Evolutionary conservation across 352 stramenopile species (phyloP).

Genomic region (Phytophthora fragariae): DNA sequence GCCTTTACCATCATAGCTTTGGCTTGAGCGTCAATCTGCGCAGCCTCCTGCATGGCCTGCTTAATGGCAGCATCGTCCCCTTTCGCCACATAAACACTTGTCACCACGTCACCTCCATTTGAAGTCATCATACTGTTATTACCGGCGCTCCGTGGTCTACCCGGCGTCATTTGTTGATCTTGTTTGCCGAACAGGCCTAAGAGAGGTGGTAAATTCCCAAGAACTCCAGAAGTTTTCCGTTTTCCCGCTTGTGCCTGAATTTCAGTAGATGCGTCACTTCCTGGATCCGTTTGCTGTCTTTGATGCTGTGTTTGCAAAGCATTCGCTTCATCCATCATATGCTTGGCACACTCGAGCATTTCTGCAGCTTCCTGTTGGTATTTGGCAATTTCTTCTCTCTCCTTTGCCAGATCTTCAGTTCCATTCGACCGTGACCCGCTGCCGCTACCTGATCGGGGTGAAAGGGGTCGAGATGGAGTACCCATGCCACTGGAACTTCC

Average conservation of each 20-base stretch:
- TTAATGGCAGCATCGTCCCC: conserved; percentile 52
- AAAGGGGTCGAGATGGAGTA: conserved; percentile 43
- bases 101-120: not conserved
- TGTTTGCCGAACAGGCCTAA: conserved; percentile 33
- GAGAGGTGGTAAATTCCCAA: conserved; percentile 32
- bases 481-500: conserved; percentile 51
- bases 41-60: conserved; percentile 54
- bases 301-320: conserved; percentile 41
- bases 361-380: conserved; percentile 70
- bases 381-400: conserved; percentile 71
- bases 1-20: conserved; percentile 83
- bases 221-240: conserved; percentile 29
- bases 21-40: conserved; percentile 66
- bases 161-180: conserved; percentile 13
- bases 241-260: not conserved
- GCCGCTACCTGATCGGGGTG: conserved; percentile 14
- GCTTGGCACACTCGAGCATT: conserved; percentile 73
- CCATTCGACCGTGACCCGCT: conserved; percentile 13
- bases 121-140: not conserved
- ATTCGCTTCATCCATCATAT: conserved; percentile 82
- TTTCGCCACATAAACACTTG: not conserved
- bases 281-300: conserved; percentile 10
- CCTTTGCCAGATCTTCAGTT: conserved; percentile 41
- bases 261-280: conserved; percentile 3
- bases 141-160: not conserved